phyloP scores from a whole-genome alignment of 73 alveolate genomes.

The Urostyla sp. region DNA sequence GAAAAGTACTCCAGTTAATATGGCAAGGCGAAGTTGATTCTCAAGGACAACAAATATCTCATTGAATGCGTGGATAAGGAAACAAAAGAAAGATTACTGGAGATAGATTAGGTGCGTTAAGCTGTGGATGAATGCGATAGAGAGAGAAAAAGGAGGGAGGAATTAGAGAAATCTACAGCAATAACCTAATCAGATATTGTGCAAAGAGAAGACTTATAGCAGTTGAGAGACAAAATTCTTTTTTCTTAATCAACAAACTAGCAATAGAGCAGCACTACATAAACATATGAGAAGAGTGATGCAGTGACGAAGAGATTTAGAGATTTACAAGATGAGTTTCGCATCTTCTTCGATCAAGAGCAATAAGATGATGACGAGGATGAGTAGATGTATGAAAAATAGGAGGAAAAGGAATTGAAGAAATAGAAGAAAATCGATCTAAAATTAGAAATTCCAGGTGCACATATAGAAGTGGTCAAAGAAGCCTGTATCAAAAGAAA shows the following conservation, averaged over 20 bases:
- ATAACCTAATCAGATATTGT: background rate
- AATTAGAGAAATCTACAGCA: background rate
- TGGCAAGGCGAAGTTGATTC: constrained; percentile 90
- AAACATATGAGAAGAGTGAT: background rate
- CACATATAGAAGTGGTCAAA: constrained; percentile 77
- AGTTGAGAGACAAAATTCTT: constrained; percentile 1
- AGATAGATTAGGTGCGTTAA: constrained; percentile 43
- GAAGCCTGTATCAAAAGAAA: constrained; percentile 72
- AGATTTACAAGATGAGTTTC: constrained; percentile 56
- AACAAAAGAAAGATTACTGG: constrained; percentile 49
- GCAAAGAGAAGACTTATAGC: constrained; percentile 28
- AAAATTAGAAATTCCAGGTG: constrained; percentile 69
- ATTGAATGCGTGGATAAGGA: constrained; percentile 72
- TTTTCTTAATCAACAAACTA: background rate
- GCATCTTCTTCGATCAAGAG: constrained; percentile 57
- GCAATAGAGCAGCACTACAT: background rate
- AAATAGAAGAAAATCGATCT: constrained; percentile 44
- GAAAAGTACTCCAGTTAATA: constrained; percentile 82
- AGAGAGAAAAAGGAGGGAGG: background rate
- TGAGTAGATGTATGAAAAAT: background rate
- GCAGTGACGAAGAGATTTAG: constrained; percentile 40
- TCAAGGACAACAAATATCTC: constrained; percentile 82
- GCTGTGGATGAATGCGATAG: constrained; percentile 31
- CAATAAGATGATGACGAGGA: constrained; percentile 56
- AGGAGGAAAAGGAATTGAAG: background rate